These are phyloP conservation scores for Entomophthora muscae DNA, from an alignment of 371 early-diverging fungal species.

Conservation along the genomic window DNA sequence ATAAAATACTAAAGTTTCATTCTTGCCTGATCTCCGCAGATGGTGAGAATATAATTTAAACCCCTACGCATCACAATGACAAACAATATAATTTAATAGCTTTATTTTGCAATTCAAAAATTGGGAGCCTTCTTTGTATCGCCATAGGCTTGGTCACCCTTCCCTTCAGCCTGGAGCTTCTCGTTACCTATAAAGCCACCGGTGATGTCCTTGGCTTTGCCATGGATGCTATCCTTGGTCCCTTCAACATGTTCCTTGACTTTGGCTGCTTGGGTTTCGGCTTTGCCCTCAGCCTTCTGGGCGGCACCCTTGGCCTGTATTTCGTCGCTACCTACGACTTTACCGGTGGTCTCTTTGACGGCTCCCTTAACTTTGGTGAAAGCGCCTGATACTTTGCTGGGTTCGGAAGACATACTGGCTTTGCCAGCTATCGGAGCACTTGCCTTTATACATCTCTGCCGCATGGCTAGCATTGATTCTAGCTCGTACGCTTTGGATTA, in stretches of 20 bases:
- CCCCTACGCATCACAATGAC: too few relatives aligned
- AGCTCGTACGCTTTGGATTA: too few relatives aligned
- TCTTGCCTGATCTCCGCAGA: too few relatives aligned
- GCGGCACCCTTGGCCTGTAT: conserved; percentile 14
- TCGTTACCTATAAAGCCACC: conserved; percentile 21
- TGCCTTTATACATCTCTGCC: too few relatives aligned
- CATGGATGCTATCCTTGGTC: conserved; percentile 16
- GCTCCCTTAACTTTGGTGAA: conserved; percentile 14
- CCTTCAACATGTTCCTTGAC: conserved; percentile 12
- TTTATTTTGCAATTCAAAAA: too few relatives aligned
- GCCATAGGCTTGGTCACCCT: conserved; percentile 19
- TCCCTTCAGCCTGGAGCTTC: conserved; percentile 19
- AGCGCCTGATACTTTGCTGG: conserved; percentile 7
- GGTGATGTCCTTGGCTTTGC: conserved; percentile 20
- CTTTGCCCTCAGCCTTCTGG: conserved; percentile 16
- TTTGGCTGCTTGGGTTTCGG: conserved; percentile 13
- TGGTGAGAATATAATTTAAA: too few relatives aligned
- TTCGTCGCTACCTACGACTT: conserved; percentile 11
- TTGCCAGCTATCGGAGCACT: too few relatives aligned
- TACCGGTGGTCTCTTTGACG: conserved; percentile 16
- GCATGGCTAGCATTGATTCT: too few relatives aligned
- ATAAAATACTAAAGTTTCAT: too few relatives aligned
- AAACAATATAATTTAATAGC: too few relatives aligned
- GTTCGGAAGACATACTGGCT: background rate
- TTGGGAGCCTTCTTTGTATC: conserved; percentile 15